Evolutionary conservation across 331 rosid species (phyloP), one percentile per base, ranked within the genome.

Genomic region (Pyrus hybrid): DNA sequence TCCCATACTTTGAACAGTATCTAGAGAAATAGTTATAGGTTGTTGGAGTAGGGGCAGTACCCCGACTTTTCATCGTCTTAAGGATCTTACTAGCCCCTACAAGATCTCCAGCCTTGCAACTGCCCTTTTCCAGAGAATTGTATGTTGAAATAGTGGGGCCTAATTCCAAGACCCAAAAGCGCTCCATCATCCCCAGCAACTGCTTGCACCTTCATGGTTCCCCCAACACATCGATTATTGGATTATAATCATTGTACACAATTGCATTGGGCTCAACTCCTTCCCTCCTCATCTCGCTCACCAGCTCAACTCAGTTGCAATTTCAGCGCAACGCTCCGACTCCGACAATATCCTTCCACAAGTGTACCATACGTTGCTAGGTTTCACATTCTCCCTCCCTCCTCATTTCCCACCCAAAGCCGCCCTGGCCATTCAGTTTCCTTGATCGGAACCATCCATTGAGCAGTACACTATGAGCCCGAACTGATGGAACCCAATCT

Each of bases 361-460:
- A 94, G 95, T 63, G 93, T 92, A 61, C 97, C 97, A 74, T 94
- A 94, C 21, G 97, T 94, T 78, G 80, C 76, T 88, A 7, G 95
- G 93, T 67, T 63, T 87, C 80, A 94, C 81, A 73, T 87, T 86
- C 37, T 33, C 37, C 37, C 75, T 85, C 89, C 80, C 78, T 80
- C 82, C 80, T 94, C 97, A 90, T 90, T 89, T 84, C 93, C 93
- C 72, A 18, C 68, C 97, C 97, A 93, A 33, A 93, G 87, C 81
- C 78, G 84, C 83, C 90, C 97, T 7, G 92, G 97, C 21, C 76
- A 64, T 87, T 92, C 77, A 90, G 92, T 72, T 88, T 87, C 90
- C 97, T 87, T 2, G 88, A 81, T 37, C 93, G 89, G 78, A 90
- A 92, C 95, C 97, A 92, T 77, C 97, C 97, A 79, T 92, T 94